Base-by-base conservation (phyloP, 805 yeast species). In the Kregervanrija fluxuum region DNA sequence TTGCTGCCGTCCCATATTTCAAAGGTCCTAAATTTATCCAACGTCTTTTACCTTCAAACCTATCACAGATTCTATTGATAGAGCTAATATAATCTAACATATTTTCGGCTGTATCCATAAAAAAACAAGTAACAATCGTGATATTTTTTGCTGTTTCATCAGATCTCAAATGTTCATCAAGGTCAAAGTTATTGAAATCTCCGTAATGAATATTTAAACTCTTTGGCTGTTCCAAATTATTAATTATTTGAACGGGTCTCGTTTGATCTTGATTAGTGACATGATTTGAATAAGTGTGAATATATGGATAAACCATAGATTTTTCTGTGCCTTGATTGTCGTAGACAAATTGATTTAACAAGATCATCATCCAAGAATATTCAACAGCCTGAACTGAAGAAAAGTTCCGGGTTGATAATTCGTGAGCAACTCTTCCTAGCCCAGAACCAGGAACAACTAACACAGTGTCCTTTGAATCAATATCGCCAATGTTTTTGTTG, bases 11-110 rank as follows among this genome's bases (percentile, higher is more conserved):
- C 0, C 97, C 97, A 69, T 93, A 91, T 61, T 90, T 85, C 48
- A 93, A 69, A 0, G 99, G 99, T 0, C 99, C 99, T 11, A 80
- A 71, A 59, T 93, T 91, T 50, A 91, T 77, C 98, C 98, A 91
- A 36, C 73, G 69, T 3, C 71, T 71, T 12, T 66, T 67, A 8
- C 66, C 68, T 8, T 56, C 55, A 16, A 56, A 58, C 3, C 45
- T 35, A 8, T 61, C 59, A 8, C 62, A 50, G 33, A 82, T 54
- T 10, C 60, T 54, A 45, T 74, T 74, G 33, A 91, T 79, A 1
- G 82, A 64, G 43, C 82, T 83, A 44, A 91, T 62, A 61, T 90
- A 90, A 35, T 79, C 82, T 50, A 91, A 69, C 40, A 87, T 59
- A 56, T 90, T 86, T 54, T 87, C 95, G 0, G 97, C 97, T 0